These are phyloP conservation scores for Eucalyptus sp. DNA, from an alignment of 345 rosid species.

Conservation along the genomic window DNA sequence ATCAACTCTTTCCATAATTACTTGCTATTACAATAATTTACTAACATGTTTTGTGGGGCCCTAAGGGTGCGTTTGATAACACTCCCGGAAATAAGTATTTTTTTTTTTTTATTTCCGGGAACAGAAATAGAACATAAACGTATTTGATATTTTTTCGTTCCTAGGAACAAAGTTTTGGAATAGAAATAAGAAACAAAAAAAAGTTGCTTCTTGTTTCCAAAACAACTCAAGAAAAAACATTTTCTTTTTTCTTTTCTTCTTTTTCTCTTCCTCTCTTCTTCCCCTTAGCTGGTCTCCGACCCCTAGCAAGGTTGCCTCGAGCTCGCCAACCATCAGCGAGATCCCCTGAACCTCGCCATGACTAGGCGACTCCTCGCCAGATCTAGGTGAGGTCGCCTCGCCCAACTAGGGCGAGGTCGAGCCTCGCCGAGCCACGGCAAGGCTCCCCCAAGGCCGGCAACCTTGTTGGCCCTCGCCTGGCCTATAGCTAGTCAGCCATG, in stretches of 20 bases:
- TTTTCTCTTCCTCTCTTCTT: too few relatives aligned
- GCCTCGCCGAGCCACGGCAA: accelerated
- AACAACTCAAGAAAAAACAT: too few relatives aligned
- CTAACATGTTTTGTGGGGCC: neutral
- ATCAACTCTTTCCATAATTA: neutral
- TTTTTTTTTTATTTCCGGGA: accelerated
- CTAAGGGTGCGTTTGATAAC: neutral
- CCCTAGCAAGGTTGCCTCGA: accelerated
- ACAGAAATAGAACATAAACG: accelerated
- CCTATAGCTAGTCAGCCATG: accelerated
- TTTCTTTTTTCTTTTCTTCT: too few relatives aligned
- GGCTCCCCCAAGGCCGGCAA: accelerated
- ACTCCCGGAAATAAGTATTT: accelerated
- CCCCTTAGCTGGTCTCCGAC: accelerated
- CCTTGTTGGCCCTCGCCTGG: accelerated
- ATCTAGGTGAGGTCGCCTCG: accelerated
- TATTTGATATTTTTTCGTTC: accelerated
- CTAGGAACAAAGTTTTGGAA: too few relatives aligned
- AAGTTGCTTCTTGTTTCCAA: accelerated
- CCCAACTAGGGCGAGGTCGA: too few relatives aligned
- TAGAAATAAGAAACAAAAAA: too few relatives aligned
- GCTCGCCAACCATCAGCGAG: accelerated
- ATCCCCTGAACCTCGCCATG: accelerated
- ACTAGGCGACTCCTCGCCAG: accelerated
- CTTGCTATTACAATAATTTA: neutral